Base-by-base conservation (phyloP, 176 grass and related monocot species). In the Neostapfia colusana region DNA sequence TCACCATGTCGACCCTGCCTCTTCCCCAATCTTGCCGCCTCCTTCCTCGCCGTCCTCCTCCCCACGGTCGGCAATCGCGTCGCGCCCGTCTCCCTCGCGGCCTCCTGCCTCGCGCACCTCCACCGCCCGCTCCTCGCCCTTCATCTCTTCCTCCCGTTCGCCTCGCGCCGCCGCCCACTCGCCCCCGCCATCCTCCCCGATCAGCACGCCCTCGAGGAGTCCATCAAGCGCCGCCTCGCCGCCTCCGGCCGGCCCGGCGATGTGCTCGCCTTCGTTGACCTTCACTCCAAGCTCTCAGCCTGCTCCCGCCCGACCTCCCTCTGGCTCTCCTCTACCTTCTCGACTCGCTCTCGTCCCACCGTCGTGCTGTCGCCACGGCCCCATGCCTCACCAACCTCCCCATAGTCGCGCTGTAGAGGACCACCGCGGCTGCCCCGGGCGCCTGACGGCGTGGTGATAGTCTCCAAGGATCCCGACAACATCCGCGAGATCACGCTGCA, bases 321-420 rank as follows among this genome's bases (percentile, higher is more conserved):
- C 37, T 97, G 90, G 93, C 88, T 88, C 88, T 97, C 53, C 90
- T 97, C 73, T 93, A 93, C 70, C 88, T 97, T 42, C n/a, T n/a
- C n/a, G n/a, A n/a, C n/a, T n/a, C n/a, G n/a, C n/a, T n/a, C n/a
- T n/a, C n/a, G n/a, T n/a, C n/a, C n/a, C n/a, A n/a, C n/a, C n/a
- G n/a, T n/a, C n/a, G n/a, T n/a, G n/a, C n/a, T n/a, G n/a, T n/a
- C 31, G 53, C 86, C 40, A 65, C 69, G 56, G 40, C 67, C 31
- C 63, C 65, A 16, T 82, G 72, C 85, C 79, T 76, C 63, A 70
- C 27, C 9, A 48, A 69, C 81, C 81, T 73, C 44, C 64, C 80
- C 73, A 68, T 27, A 28, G 65, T 79, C 41, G 75, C 67, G 14
- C 57, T 76, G 4, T 67, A 53, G 60, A 10, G 73, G 56, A 27